A percentile compares a stretch with the other conserved stretches of the same genome.
These are phyloP conservation scores for Pinus albicaulis DNA, from an alignment of 75 land plant species.

Conservation along the genomic window DNA sequence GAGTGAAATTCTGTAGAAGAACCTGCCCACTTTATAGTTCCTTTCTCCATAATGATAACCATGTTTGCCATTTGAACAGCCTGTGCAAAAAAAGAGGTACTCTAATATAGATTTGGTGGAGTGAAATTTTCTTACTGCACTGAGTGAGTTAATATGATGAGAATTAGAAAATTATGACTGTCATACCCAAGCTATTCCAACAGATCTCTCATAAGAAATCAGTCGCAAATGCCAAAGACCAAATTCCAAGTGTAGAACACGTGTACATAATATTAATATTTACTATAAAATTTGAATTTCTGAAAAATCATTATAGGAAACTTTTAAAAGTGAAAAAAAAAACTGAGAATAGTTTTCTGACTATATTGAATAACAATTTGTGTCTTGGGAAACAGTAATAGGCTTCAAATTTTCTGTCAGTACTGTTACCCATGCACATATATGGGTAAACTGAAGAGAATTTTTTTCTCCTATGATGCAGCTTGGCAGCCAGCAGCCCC, in stretches of 20 bases:
- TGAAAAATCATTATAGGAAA: neutral
- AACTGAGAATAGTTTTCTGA: neutral
- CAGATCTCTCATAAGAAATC: neutral
- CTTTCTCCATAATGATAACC: slow-evolving; percentile 83
- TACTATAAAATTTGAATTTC: neutral
- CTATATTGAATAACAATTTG: neutral
- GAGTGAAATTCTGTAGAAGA: slow-evolving; percentile 21
- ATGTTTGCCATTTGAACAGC: slow-evolving; percentile 77
- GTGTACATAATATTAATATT: neutral
- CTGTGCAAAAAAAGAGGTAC: slow-evolving; percentile 31
- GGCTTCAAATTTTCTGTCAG: too few relatives aligned
- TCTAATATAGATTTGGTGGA: neutral
- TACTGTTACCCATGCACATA: too few relatives aligned
- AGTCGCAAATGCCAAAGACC: neutral
- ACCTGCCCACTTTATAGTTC: slow-evolving; percentile 65
- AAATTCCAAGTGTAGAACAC: neutral
- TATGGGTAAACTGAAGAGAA: too few relatives aligned
- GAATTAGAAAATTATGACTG: neutral
- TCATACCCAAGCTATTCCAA: neutral
- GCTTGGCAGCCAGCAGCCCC: too few relatives aligned
- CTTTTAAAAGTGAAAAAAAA: neutral
- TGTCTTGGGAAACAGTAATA: neutral
- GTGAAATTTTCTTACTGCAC: neutral
- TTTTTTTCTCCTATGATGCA: too few relatives aligned
- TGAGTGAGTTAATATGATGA: neutral